Base-by-base conservation (phyloP, 1,284 basidiomycete genomes). In the Ustilago crameri region DNA sequence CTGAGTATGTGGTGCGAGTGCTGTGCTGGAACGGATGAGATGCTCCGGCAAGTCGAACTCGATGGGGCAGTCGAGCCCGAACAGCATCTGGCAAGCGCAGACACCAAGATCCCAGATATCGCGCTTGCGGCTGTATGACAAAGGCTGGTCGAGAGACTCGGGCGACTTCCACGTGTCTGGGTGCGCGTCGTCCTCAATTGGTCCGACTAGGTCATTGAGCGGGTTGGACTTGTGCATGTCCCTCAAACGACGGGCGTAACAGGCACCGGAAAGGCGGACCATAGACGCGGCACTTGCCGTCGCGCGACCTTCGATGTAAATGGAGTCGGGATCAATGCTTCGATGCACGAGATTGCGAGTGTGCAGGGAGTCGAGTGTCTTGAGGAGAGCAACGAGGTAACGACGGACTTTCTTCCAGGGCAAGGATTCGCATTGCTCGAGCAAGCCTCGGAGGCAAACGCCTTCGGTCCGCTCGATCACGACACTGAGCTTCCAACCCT, bases 81-180 rank as follows among this genome's bases (percentile, higher is more conserved):
- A 80, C 1, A 83, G 63, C 74, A 83, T 81, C 46, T 83, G 81
- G 40, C 75, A 72, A 5, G 61, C 61, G 35, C 69, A 75, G 7
- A 80, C 56, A 8, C 82, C 83, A 1, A 82, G 55, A 43, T 83
- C 80, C 74, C 79, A 84, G 2, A 83, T 42, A 45, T 84, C 83
- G 15, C 78, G 68, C 44, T 79, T 78, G 34, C 76, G 58, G 26
- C 74, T 68, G 55, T 81, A 82, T 17, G 56, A 63, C 10, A 76
- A 51, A 9, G 80, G 76, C 53, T 60, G 59, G 34, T 62, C 65
- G 35, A 76, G 66, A 12, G 74, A 71, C 37, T 83, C 82, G 5
- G 81, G 76, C 27, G 81, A 51, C 30, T 64, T 74, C 81, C 81
- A 81, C 0, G 66, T 59, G n/a, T 74, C 61, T 7, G 78, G 68